Conservation (phyloP, 2,329 filamentous ascomycete species). For the Dryadomyces sulphureus region DNA sequence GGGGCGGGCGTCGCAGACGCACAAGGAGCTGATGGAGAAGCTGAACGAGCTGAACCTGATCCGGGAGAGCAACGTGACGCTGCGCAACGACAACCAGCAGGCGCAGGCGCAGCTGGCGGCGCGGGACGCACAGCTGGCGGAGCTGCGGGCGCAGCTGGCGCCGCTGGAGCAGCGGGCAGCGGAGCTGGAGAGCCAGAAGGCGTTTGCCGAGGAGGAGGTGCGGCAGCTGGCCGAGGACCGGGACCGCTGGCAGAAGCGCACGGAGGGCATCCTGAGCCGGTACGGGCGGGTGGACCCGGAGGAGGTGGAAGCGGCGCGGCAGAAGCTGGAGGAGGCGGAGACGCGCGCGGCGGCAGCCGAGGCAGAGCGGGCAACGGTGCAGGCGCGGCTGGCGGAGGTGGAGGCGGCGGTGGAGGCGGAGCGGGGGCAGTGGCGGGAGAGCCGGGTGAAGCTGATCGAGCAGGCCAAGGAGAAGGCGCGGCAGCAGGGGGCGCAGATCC, state of each 20-base stretch:
- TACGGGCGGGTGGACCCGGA: conserved; percentile 91
- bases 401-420: conserved; percentile 39
- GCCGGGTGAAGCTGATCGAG: conserved; percentile 38
- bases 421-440: conserved; percentile 36
- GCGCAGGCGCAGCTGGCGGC: conserved; percentile 62
- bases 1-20: conserved; percentile 58
- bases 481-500: conserved; percentile 35
- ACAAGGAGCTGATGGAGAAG: conserved; percentile 86
- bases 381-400: conserved; percentile 35
- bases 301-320: conserved; percentile 65
- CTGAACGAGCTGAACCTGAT: conserved; percentile 92
- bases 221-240: conserved; percentile 81
- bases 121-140: conserved; percentile 60
- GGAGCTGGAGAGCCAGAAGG: conserved; percentile 68
- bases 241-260: conserved; percentile 90
- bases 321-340: conserved; percentile 57
- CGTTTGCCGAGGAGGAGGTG: conserved; percentile 74
- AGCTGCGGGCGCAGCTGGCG: conserved; percentile 60
- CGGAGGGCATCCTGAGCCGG: conserved; percentile 88
- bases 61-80: conserved; percentile 82
- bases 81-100: conserved; percentile 74
- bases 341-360: conserved; percentile 61
- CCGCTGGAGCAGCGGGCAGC: conserved; percentile 68
- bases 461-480: conserved; percentile 48
- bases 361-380: conserved; percentile 45